phyloP scores from a whole-genome alignment of 2,329 filamentous ascomycete genomes.

The Monosporascus sp. region DNA sequence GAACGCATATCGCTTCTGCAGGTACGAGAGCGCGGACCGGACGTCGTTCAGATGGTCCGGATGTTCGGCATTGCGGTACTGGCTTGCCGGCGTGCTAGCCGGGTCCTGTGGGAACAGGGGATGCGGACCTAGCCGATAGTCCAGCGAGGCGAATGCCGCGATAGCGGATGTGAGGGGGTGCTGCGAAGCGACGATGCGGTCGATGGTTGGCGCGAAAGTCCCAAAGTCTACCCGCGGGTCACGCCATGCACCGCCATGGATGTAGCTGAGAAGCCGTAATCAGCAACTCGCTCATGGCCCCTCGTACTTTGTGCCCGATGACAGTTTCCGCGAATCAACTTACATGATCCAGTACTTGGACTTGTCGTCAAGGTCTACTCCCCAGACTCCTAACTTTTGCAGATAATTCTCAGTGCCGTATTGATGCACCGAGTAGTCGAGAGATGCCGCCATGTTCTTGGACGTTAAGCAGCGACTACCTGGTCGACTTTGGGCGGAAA shows the following conservation, averaged over 20 bases:
- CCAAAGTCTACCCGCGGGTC: slow-evolving; percentile 47
- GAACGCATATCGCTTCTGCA: slow-evolving; percentile 41
- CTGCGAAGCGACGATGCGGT: slow-evolving; percentile 30
- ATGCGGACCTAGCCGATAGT: slow-evolving; percentile 57
- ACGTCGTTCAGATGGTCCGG: slow-evolving; percentile 59
- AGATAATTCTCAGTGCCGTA: slow-evolving; percentile 30
- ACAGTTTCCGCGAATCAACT: slow-evolving; percentile 1
- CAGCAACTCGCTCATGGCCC: background rate
- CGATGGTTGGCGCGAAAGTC: slow-evolving; percentile 41
- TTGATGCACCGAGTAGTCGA: slow-evolving; percentile 21
- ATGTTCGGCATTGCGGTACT: slow-evolving; percentile 43
- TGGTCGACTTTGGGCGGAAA: too few relatives aligned
- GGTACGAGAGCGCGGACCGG: slow-evolving; percentile 41
- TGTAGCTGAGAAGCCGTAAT: slow-evolving; percentile 33
- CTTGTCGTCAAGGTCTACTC: slow-evolving; percentile 16
- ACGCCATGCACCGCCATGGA: slow-evolving; percentile 61
- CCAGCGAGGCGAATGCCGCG: slow-evolving; percentile 58
- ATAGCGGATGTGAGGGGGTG: slow-evolving; percentile 30
- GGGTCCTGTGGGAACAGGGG: slow-evolving; percentile 42
- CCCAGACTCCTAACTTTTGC: slow-evolving; percentile 44
- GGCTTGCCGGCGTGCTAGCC: slow-evolving; percentile 25
- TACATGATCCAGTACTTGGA: slow-evolving; percentile 27
- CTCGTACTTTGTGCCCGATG: background rate
- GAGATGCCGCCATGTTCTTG: slow-evolving; percentile 20
- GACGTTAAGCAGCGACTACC: too few relatives aligned